Evolutionary conservation across 768 basidiomycete genomes (phyloP).

Genomic region (Lactarius indigo): DNA sequence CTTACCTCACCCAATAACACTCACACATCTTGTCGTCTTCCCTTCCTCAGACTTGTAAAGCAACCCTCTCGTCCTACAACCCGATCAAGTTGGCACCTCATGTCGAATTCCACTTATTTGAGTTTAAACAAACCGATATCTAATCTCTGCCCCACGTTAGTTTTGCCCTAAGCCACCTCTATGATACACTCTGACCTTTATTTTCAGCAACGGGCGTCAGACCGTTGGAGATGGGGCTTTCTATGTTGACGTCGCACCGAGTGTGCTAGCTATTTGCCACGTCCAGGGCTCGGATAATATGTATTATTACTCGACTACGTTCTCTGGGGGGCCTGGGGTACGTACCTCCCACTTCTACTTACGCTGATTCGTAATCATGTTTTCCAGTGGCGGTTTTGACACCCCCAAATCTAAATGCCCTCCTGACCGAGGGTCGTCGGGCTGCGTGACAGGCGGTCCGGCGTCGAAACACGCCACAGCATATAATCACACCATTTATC

Average conservation of each 20-base stretch:
- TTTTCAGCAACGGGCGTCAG: slow-evolving; percentile 84
- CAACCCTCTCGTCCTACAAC: slow-evolving; percentile 7
- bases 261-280: slow-evolving; percentile 80
- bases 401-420: slow-evolving; percentile 87
- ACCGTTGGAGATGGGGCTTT: slow-evolving; percentile 97
- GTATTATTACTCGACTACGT: slow-evolving; percentile 91
- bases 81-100: slow-evolving; percentile 78
- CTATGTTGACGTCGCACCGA: slow-evolving; percentile 67
- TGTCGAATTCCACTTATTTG: slow-evolving; percentile 71
- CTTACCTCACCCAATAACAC: slow-evolving; percentile 1
- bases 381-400: slow-evolving; percentile 91
- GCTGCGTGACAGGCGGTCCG: slow-evolving; percentile 92
- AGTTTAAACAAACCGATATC: slow-evolving; percentile 73
- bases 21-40: background rate
- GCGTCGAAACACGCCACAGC: slow-evolving; percentile 47
- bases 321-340: slow-evolving; percentile 92
- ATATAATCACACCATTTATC: slow-evolving; percentile 22
- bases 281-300: slow-evolving; percentile 75
- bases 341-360: background rate
- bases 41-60: background rate
- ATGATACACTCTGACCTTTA: background rate
- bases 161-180: slow-evolving; percentile 19
- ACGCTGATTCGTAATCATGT: background rate
- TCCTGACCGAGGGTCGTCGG: slow-evolving; percentile 92
- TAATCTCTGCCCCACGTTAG: slow-evolving; percentile 95